phyloP scores from a whole-genome alignment of 1,284 basidiomycete species.

The Puccinia triticina region DNA sequence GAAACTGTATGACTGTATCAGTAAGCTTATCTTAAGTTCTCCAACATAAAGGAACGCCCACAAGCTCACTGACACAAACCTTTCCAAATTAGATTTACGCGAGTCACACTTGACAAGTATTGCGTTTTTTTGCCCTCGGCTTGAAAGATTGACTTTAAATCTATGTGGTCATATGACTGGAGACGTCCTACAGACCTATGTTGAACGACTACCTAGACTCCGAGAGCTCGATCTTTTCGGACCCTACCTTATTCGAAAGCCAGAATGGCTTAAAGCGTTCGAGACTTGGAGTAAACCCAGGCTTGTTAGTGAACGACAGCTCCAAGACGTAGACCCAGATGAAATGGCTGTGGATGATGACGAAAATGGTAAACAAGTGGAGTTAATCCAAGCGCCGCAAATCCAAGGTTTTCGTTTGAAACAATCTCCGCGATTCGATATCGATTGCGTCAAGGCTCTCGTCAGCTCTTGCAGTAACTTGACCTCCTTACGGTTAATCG shows the following conservation, averaged over 20 bases:
- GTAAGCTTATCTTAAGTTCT: slow-evolving; percentile 64
- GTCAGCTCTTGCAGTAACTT: slow-evolving; percentile 69
- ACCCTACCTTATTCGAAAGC: slow-evolving; percentile 73
- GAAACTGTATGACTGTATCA: slow-evolving; percentile 85
- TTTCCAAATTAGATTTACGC: slow-evolving; percentile 66
- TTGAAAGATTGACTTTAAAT: slow-evolving; percentile 75
- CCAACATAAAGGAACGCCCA: background rate
- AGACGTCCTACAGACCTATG: slow-evolving; percentile 70
- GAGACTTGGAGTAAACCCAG: slow-evolving; percentile 7
- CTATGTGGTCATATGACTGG: slow-evolving; percentile 84
- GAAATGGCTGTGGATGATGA: slow-evolving; percentile 13
- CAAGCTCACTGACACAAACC: slow-evolving; percentile 5
- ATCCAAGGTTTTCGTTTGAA: slow-evolving; percentile 52
- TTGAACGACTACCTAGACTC: slow-evolving; percentile 69
- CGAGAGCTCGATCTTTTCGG: slow-evolving; percentile 78
- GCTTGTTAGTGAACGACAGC: slow-evolving; percentile 51
- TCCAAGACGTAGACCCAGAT: slow-evolving; percentile 38
- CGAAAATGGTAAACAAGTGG: background rate
- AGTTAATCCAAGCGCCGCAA: slow-evolving; percentile 10
- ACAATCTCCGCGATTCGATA: slow-evolving; percentile 79
- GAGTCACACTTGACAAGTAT: slow-evolving; percentile 71
- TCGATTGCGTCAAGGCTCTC: slow-evolving; percentile 71
- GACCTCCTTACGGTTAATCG: slow-evolving; percentile 73
- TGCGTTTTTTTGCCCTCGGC: slow-evolving; percentile 76
- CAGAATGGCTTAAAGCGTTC: slow-evolving; percentile 2